Percentiles rank a stretch among this genome's conserved stretches.
Evolutionary conservation across 345 rosid genomes (phyloP).

Genomic region (Aquilaria yunnanensis): DNA sequence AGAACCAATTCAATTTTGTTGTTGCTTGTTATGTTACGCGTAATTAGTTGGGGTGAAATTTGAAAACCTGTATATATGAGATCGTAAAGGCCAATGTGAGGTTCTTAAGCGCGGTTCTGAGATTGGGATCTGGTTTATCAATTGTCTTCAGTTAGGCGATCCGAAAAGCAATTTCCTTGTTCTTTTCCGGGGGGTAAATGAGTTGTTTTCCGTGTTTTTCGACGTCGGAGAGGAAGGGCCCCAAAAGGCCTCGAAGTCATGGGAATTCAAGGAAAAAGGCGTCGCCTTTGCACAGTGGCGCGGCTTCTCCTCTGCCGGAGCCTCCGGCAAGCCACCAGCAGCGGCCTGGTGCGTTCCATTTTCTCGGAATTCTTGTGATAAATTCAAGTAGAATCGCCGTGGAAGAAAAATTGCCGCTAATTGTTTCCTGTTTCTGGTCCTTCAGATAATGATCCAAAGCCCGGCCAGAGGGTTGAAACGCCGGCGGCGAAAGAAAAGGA

Average conservation of each 20-base stretch:
- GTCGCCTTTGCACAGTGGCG: background rate
- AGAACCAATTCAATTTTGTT: no score
- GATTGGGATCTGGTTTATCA: no score
- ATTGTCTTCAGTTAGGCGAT: no score
- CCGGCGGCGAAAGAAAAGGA: slow-evolving; percentile 21
- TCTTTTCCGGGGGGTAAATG: slow-evolving; percentile 27
- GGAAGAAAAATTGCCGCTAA: background rate
- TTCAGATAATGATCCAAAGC: slow-evolving; percentile 19
- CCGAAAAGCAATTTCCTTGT: no score
- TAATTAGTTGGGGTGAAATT: no score
- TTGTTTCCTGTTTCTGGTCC: background rate
- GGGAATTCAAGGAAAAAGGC: slow-evolving; percentile 15
- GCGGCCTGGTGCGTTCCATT: slow-evolving; percentile 13
- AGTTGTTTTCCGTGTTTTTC: slow-evolving; percentile 78
- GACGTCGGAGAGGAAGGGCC: slow-evolving; percentile 40
- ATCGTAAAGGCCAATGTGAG: no score
- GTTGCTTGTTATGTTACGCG: no score
- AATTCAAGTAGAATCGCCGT: background rate
- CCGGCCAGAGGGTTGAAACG: slow-evolving; percentile 10
- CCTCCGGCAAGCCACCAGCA: slow-evolving; percentile 7
- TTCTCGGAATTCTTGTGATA: background rate
- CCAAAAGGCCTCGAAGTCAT: slow-evolving; percentile 15
- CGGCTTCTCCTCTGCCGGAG: slow-evolving; percentile 14
- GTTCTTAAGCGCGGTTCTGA: no score
- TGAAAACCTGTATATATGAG: no score